Conservation (phyloP, 805 yeast species). For the Millerago galiae region DNA sequence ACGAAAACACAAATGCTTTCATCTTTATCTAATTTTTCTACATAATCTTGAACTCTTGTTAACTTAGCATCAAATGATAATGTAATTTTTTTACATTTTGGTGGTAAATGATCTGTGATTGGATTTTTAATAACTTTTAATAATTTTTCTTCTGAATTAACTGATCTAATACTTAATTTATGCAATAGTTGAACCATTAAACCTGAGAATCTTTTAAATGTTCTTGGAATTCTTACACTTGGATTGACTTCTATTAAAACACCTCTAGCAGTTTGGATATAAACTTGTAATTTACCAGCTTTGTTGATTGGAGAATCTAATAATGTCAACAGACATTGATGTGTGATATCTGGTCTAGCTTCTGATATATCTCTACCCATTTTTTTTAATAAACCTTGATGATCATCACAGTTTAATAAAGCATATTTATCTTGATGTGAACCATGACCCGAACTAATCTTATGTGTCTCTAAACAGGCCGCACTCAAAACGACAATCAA, state of each 20-base stretch:
- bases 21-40: constrained; percentile 68
- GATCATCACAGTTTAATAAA: constrained; percentile 93
- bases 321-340: constrained; percentile 90
- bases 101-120: constrained; percentile 92
- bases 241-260: constrained; percentile 95
- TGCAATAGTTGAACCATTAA: constrained; percentile 95
- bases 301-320: constrained; percentile 97
- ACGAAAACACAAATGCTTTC: constrained; percentile 97
- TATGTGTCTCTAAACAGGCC: constrained; percentile 94
- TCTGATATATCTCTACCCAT: constrained; percentile 97
- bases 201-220: constrained; percentile 96
- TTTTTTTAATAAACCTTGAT: constrained; percentile 88
- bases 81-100: constrained; percentile 91
- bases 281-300: constrained; percentile 94
- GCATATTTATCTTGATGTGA: constrained; percentile 89
- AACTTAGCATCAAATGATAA: constrained; percentile 89
- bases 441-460: constrained; percentile 65
- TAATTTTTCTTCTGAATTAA: constrained; percentile 90
- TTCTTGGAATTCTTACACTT: constrained; percentile 93
- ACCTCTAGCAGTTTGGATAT: constrained; percentile 92
- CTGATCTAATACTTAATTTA: constrained; percentile 86
- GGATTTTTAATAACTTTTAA: constrained; percentile 95
- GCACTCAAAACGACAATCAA: constrained; percentile 91
- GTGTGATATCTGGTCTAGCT: constrained; percentile 99
- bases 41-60: constrained; percentile 82